Evolutionary conservation across 2,329 filamentous ascomycete genomes (phyloP).

Genomic region (Didymella pinodella): DNA sequence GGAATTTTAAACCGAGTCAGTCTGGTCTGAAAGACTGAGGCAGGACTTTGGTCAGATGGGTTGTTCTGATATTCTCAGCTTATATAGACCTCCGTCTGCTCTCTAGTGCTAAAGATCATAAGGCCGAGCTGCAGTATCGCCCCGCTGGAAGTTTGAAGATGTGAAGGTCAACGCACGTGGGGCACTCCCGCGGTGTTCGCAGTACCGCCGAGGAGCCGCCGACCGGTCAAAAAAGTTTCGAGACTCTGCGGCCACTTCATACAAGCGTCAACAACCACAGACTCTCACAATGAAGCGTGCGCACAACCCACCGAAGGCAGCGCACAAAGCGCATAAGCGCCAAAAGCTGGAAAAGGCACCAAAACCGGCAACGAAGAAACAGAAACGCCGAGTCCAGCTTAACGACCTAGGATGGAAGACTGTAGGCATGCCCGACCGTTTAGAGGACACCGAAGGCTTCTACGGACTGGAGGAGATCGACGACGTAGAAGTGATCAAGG

Average conservation of each 20-base stretch:
- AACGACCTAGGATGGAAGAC: conserved; percentile 69
- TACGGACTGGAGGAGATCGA: conserved; percentile 91
- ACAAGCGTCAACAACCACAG: conserved; percentile 6
- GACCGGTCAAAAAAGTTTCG: conserved; percentile 35
- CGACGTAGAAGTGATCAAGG: conserved; percentile 81
- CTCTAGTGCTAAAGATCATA: not conserved
- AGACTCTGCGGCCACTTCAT: conserved; percentile 1
- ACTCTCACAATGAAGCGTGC: conserved; percentile 48
- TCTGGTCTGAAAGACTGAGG: not conserved
- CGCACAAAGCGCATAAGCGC: conserved; percentile 54
- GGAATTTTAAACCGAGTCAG: not conserved
- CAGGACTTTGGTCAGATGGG: not conserved
- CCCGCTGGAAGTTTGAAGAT: conserved; percentile 1
- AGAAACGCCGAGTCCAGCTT: conserved; percentile 50
- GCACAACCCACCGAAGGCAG: conserved; percentile 49
- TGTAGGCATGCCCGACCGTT: conserved; percentile 74
- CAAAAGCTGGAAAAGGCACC: conserved; percentile 49
- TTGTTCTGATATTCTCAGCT: not conserved
- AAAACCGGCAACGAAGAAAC: conserved; percentile 26
- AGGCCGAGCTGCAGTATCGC: not conserved
- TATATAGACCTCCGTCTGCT: not conserved
- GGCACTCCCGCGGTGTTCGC: conserved; percentile 27
- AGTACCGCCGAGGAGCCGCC: conserved; percentile 38
- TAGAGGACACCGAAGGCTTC: conserved; percentile 92
- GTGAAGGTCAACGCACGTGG: conserved; percentile 32